Percentiles rank a stretch among this genome's conserved stretches.
Evolutionary conservation across 441 rosid species (phyloP).

Genomic region (Macaranga tanarius): DNA sequence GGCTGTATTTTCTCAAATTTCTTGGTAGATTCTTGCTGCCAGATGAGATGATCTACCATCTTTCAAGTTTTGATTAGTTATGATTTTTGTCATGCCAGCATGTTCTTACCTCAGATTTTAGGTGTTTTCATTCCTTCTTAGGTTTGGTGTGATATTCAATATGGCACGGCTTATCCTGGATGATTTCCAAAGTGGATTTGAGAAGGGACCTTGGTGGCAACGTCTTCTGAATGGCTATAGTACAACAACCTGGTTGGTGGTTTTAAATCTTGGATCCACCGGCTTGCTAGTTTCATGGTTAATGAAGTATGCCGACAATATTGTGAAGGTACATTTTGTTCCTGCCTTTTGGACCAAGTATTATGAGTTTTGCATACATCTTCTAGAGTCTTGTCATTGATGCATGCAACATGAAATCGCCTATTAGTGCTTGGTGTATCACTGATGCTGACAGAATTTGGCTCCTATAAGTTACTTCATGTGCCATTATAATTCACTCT

Average conservation of each 20-base stretch:
- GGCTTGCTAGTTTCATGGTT: conserved; percentile 85
- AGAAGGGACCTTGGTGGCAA: conserved; percentile 96
- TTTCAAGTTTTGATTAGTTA: neutral
- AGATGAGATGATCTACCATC: neutral
- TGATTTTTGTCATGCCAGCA: neutral
- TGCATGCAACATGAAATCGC: neutral
- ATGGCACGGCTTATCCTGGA: conserved; percentile 74
- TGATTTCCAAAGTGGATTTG: conserved; percentile 81
- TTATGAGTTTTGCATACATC: neutral
- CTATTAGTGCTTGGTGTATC: neutral
- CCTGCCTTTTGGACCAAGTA: neutral
- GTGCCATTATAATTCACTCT: neutral
- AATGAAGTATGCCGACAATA: conserved; percentile 88
- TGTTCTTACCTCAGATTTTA: neutral
- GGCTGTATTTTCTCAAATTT: neutral
- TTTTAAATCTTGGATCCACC: conserved; percentile 79
- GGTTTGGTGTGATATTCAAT: conserved; percentile 86
- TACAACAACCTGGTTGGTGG: conserved; percentile 82
- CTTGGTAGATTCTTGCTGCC: neutral
- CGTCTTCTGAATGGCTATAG: conserved; percentile 74
- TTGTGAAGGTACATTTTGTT: conserved; percentile 55
- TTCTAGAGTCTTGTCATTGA: neutral
- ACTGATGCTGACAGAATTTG: neutral
- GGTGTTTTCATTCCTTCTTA: conserved; percentile 26
- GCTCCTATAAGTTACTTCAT: neutral